A percentile compares a stretch with the other conserved stretches of the same genome.
phyloP scores from a whole-genome alignment of 495 filamentous ascomycete genomes.

The Aspergillus panamensis region DNA sequence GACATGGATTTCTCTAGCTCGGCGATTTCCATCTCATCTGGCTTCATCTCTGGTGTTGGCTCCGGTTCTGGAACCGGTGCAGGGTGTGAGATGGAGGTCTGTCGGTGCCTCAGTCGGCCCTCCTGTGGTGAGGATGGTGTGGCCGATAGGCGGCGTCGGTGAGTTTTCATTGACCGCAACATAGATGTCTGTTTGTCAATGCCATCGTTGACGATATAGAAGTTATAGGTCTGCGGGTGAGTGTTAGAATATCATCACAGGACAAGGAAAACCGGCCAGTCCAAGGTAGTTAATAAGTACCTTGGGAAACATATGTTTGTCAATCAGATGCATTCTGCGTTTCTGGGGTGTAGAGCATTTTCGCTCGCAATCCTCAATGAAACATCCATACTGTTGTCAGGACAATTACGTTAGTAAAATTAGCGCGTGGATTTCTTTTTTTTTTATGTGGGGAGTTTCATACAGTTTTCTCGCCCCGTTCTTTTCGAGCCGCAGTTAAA shows the following conservation, averaged over 20 bases:
- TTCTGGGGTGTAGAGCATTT: constrained; percentile 83
- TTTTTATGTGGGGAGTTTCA: neutral
- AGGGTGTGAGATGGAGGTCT: constrained; percentile 34
- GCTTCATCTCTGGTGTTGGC: neutral
- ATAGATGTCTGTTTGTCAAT: constrained; percentile 81
- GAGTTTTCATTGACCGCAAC: constrained; percentile 48
- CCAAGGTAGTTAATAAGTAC: constrained; percentile 27
- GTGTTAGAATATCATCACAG: constrained; percentile 6
- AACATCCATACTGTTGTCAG: constrained; percentile 68
- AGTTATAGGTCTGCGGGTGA: constrained; percentile 69
- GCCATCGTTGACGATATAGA: constrained; percentile 80
- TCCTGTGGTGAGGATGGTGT: constrained; percentile 41
- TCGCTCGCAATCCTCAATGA: constrained; percentile 82
- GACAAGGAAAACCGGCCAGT: neutral
- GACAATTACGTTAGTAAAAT: neutral
- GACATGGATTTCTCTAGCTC: constrained; percentile 78
- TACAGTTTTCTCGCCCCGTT: constrained; percentile 84
- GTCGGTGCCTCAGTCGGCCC: constrained; percentile 36
- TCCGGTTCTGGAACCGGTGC: constrained; percentile 7
- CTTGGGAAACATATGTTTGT: constrained; percentile 91
- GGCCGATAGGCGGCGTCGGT: constrained; percentile 50
- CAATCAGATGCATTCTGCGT: constrained; percentile 79
- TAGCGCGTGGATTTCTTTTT: neutral
- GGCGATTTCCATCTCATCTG: constrained; percentile 61
- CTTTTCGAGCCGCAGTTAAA: constrained; percentile 63